These are phyloP conservation scores for Fusarium virguliforme DNA, from an alignment of 2,329 filamentous ascomycete genomes.

Conservation along the genomic window DNA sequence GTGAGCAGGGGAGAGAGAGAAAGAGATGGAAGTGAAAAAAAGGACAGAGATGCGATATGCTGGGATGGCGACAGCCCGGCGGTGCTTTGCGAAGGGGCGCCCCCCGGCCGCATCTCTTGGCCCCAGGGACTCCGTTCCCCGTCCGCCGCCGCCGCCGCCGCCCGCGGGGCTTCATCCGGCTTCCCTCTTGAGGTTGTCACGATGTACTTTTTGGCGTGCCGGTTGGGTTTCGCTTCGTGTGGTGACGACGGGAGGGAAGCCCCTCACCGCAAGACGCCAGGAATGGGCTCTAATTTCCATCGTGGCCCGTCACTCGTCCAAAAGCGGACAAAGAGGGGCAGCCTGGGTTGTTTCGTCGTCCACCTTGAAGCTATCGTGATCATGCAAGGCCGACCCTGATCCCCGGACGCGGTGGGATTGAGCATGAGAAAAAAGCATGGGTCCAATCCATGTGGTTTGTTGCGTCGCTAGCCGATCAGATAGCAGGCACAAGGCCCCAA, in stretches of 20 bases:
- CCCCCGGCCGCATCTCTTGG: conserved; percentile 9
- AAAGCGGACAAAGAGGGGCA: conserved; percentile 18
- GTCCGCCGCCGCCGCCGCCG: conserved; percentile 5
- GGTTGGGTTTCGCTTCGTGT: conserved; percentile 19
- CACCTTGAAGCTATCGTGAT: conserved; percentile 50
- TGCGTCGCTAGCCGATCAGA: conserved; percentile 23
- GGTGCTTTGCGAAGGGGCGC: conserved; percentile 19
- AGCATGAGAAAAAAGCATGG: conserved; percentile 30
- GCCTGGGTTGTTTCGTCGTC: conserved; percentile 15
- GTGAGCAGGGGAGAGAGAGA: conserved; percentile 14
- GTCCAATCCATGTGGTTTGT: conserved; percentile 22
- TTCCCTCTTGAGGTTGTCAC: conserved; percentile 24
- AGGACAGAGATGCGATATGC: conserved; percentile 22
- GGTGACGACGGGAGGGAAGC: not conserved
- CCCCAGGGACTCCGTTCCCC: conserved; percentile 17
- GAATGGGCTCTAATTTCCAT: conserved; percentile 35
- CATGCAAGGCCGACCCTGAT: conserved; percentile 49
- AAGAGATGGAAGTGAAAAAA: not conserved
- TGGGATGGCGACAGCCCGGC: conserved; percentile 27
- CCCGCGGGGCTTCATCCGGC: conserved; percentile 26
- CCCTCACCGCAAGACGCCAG: conserved; percentile 45
- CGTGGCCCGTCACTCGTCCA: conserved; percentile 37
- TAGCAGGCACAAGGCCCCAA: conserved; percentile 12
- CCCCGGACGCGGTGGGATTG: conserved; percentile 36
- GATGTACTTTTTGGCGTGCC: conserved; percentile 16